These are phyloP conservation scores for Wallacemonas sp. DNA, from an alignment of 208 protist genomes.

Conservation along the genomic window DNA sequence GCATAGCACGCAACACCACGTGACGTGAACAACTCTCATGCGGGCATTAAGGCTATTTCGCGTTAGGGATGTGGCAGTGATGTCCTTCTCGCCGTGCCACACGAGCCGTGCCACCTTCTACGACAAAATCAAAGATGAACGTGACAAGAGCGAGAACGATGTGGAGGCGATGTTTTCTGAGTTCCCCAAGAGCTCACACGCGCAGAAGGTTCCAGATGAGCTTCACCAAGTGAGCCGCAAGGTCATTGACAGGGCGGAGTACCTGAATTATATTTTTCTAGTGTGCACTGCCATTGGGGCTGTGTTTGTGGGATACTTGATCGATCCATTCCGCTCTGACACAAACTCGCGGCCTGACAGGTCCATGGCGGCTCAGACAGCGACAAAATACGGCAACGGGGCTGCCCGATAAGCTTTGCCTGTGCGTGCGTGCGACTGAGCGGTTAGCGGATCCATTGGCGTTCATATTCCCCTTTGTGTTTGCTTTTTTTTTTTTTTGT, in stretches of 20 bases:
- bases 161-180: conserved; percentile 58
- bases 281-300: conserved; percentile 9
- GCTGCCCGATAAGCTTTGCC: background rate
- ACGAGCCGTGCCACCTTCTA: conserved; percentile 41
- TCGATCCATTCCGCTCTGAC: conserved; percentile 51
- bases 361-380: conserved; percentile 18
- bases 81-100: background rate
- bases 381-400: background rate
- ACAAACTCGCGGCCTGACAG: conserved; percentile 44
- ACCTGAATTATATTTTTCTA: conserved; percentile 35
- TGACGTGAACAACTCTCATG: too few species aligned
- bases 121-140: conserved; percentile 56
- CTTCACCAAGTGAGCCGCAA: conserved; percentile 42
- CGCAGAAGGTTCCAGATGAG: conserved; percentile 46
- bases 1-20: too few species aligned
- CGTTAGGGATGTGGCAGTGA: background rate
- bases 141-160: conserved; percentile 50
- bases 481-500: too few species aligned
- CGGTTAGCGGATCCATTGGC: too few species aligned
- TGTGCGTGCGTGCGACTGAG: too few species aligned
- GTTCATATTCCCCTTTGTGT: too few species aligned
- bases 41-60: background rate
- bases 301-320: conserved; percentile 11
- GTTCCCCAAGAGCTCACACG: conserved; percentile 47
- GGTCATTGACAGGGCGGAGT: conserved; percentile 46